A percentile compares a stretch with the other conserved stretches of the same genome.
Conservation (phyloP, 257 asterid genomes). For the Salvia splendens region DNA sequence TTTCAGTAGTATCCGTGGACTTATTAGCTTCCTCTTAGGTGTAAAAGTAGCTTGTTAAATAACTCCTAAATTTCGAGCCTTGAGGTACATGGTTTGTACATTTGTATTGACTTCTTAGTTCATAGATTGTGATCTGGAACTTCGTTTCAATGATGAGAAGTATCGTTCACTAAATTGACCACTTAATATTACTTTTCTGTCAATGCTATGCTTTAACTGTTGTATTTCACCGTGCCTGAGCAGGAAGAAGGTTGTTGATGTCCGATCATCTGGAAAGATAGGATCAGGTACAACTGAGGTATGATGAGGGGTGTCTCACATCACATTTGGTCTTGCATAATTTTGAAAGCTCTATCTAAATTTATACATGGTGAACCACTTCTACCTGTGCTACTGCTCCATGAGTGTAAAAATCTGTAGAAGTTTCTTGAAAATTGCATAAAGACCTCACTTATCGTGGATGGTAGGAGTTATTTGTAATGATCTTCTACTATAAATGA, state of each 20-base stretch:
- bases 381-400: neutral
- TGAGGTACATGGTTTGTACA: constrained; percentile 5
- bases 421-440: neutral
- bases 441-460: too few species aligned
- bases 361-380: constrained; percentile 11
- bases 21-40: neutral
- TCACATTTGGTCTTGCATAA: constrained; percentile 14
- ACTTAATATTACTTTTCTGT: constrained; percentile 10
- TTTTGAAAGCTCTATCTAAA: constrained; percentile 5
- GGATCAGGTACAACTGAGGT: constrained; percentile 80
- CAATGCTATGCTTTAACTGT: neutral
- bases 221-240: constrained; percentile 19
- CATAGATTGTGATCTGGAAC: neutral
- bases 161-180: constrained; percentile 8
- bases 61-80: neutral
- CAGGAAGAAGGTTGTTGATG: constrained; percentile 60
- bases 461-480: neutral
- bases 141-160: neutral
- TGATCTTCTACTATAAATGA: neutral
- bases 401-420: neutral
- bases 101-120: neutral
- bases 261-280: constrained; percentile 63
- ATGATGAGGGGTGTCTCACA: constrained; percentile 21
- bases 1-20: too few species aligned
- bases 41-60: constrained; percentile 7